Conservation (phyloP, 208 protist species). For the Acanthamoeba culbertsoni region DNA sequence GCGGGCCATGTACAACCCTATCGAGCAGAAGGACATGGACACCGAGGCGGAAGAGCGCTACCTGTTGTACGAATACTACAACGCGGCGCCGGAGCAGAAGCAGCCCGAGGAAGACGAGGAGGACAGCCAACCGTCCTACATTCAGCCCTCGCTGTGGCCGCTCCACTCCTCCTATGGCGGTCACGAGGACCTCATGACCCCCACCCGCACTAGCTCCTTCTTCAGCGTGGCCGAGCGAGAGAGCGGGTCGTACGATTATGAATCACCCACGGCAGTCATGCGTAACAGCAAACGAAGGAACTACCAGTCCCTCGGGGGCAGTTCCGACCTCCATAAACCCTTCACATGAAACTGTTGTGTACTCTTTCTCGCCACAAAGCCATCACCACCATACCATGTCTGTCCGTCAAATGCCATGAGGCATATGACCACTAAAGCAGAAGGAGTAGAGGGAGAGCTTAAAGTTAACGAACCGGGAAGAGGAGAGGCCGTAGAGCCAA, state of each 20-base stretch:
- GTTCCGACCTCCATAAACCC: background rate
- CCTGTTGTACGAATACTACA: slow-evolving; percentile 24
- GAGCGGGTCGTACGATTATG: background rate
- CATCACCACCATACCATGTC: background rate
- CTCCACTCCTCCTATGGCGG: slow-evolving; percentile 4
- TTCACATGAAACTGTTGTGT: background rate
- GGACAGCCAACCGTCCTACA: slow-evolving; percentile 14
- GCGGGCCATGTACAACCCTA: slow-evolving; percentile 20
- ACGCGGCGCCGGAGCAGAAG: background rate
- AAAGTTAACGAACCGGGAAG: no score
- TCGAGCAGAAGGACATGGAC: slow-evolving; percentile 27
- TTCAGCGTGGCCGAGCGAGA: background rate
- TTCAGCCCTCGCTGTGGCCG: slow-evolving; percentile 16
- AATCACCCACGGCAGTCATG: background rate
- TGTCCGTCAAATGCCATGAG: background rate
- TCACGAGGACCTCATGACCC: slow-evolving; percentile 17
- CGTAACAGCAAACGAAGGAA: background rate
- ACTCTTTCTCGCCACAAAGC: background rate
- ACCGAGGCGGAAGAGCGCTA: slow-evolving; percentile 3
- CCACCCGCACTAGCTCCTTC: background rate
- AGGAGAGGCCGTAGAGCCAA: no score
- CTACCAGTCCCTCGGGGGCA: background rate
- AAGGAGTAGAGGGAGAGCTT: no score
- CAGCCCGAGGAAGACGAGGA: background rate
- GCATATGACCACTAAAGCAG: background rate